Conservation (phyloP, 345 rosid species). For the Eutrema yunnanense region DNA sequence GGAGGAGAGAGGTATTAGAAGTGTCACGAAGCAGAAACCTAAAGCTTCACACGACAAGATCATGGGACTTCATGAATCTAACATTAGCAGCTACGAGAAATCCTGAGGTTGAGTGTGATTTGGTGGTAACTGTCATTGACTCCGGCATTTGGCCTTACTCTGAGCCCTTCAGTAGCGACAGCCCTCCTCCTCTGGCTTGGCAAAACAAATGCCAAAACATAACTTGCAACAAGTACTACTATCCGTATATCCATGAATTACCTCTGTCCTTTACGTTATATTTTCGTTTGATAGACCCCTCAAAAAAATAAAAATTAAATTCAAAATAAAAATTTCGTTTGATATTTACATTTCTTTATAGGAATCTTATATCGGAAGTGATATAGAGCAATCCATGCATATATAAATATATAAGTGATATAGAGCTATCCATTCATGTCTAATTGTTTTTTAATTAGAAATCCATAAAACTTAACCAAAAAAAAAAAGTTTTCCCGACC, state of each 20-base stretch:
- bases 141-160: conserved; percentile 23
- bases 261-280: neutral
- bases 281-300: too few species aligned
- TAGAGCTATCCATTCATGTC: too few species aligned
- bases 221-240: conserved; percentile 22
- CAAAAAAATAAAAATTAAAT: too few species aligned
- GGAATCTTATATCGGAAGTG: too few species aligned
- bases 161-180: conserved; percentile 1
- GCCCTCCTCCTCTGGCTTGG: conserved; percentile 20
- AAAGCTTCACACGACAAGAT: conserved; percentile 27
- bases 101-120: neutral
- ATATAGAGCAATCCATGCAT: too few species aligned
- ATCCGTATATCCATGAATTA: neutral
- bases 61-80: conserved; percentile 27
- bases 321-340: neutral
- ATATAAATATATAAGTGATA: too few species aligned
- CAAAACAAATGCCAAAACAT: conserved; percentile 21
- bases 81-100: neutral
- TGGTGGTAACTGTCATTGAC: conserved; percentile 19
- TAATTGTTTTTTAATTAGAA: too few species aligned
- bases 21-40: conserved; percentile 13
- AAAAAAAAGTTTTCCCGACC: too few species aligned
- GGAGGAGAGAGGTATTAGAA: conserved; percentile 9
- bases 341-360: too few species aligned
- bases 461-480: too few species aligned